Conservation (phyloP, 2,329 filamentous ascomycete species). For the Fonsecaea erecta region DNA sequence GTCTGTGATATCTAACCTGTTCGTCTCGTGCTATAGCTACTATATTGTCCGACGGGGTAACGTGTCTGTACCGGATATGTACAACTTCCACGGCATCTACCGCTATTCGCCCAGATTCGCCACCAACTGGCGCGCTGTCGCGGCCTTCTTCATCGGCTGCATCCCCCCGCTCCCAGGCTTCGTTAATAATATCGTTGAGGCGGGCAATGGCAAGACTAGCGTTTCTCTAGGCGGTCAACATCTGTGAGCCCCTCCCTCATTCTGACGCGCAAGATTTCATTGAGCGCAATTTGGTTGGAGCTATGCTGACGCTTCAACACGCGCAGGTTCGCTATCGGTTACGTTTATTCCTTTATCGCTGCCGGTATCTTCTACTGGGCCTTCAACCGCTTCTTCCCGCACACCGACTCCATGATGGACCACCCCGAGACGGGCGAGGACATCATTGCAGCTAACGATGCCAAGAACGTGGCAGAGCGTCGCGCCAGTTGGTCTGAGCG, state of each 20-base stretch:
- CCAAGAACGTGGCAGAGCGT: conserved; percentile 29
- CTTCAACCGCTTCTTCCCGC: conserved; percentile 36
- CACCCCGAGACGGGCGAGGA: conserved; percentile 34
- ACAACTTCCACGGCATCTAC: conserved; percentile 37
- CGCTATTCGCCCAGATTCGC: conserved; percentile 32
- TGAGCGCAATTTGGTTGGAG: not conserved
- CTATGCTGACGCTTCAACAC: conserved; percentile 14
- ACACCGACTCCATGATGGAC: conserved; percentile 31
- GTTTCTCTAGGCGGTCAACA: conserved; percentile 33
- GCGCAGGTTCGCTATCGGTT: conserved; percentile 30
- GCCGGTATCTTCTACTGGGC: conserved; percentile 36
- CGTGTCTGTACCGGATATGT: conserved; percentile 34
- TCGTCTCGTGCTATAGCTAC: conserved; percentile 21
- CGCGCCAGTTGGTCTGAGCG: conserved; percentile 28
- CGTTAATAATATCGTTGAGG: conserved; percentile 33
- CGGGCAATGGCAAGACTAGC: conserved; percentile 28
- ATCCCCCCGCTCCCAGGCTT: conserved; percentile 52
- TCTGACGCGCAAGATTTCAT: not conserved
- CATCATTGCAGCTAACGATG: conserved; percentile 34
- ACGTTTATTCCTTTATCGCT: conserved; percentile 34
- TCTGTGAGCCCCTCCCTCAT: conserved; percentile 17
- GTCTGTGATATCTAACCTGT: conserved; percentile 12
- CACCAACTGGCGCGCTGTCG: conserved; percentile 54
- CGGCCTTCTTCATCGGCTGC: conserved; percentile 35
- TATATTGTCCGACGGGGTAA: conserved; percentile 32